Evolutionary conservation across 306 rosid genomes (phyloP), one percentile per base, ranked within the genome.

Genomic region (Dryas drummondii): DNA sequence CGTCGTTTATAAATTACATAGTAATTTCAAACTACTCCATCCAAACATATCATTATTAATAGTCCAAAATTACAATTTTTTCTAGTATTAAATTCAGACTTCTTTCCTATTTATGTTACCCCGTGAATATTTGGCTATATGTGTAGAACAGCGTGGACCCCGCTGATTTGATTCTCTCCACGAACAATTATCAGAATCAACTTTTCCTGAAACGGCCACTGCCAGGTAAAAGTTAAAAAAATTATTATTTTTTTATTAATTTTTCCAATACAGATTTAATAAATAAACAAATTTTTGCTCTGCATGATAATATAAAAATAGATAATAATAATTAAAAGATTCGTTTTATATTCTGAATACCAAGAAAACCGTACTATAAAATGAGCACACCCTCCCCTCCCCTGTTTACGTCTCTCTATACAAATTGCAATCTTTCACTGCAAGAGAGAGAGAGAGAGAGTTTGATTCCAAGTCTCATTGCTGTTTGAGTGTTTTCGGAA

Each of bases 291-390:
- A 55, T 55, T 54, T 54, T 54, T n/a, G 5, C 0, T 0, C 7
- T 54, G 7, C 6, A 6, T 3, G 2, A 5, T 27, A 11, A 57
- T 7, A 19, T 17, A 17, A n/a, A 5, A 60, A 26, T 27, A 4
- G 6, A 2, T 7, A 14, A 60, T 6, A 27, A 60, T 22, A 27
- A 12, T 0, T 12, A 37, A 61, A 65, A 65, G 70, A 65, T 65
- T 65, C 16, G 5, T 72, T 12, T 46, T 0, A 46, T 6, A 48
- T 72, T 58, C 57, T 46, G 16, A 15, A n/a, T 47, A 22, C 45
- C 49, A 11, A 49, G 66, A 5, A 5, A 15, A 12, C 22, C 6
- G 46, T 60, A 4, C 83, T 79, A 79, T 79, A 79, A 58, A 79
- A 49, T 1, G 22, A 19, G 56, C 51, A 13, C 74, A 1, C 51